Conservation (phyloP, 257 asterid genomes). For the Lantana camara region DNA sequence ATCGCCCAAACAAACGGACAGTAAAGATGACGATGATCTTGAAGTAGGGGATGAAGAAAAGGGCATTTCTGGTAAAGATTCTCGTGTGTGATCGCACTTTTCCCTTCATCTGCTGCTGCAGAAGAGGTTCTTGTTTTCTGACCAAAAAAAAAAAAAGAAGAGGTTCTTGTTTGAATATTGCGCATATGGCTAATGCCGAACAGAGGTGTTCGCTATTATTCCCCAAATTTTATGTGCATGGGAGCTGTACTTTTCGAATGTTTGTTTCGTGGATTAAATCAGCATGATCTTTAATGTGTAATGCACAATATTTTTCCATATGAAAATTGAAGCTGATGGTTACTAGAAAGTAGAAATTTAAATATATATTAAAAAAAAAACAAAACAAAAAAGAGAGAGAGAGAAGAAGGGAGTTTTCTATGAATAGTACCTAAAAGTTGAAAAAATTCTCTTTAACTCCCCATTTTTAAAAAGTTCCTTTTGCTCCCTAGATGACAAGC, state of each 20-base stretch:
- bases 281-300: slow-evolving; percentile 20
- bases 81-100: slow-evolving; percentile 53
- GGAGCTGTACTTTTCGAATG: slow-evolving; percentile 10
- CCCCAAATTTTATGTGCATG: slow-evolving; percentile 6
- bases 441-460: too few species aligned
- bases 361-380: too few species aligned
- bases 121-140: too few species aligned
- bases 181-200: slow-evolving; percentile 14
- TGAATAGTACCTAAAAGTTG: too few species aligned
- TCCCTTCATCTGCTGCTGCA: slow-evolving; percentile 22
- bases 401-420: too few species aligned
- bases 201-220: slow-evolving; percentile 5
- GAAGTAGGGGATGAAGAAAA: slow-evolving; percentile 55
- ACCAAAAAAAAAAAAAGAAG: too few species aligned
- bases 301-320: slow-evolving; percentile 15
- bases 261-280: slow-evolving; percentile 7
- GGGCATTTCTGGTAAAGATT: slow-evolving; percentile 59
- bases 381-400: too few species aligned
- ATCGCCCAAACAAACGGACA: slow-evolving; percentile 39
- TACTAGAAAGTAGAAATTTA: slow-evolving; percentile 14
- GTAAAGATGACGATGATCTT: slow-evolving; percentile 34
- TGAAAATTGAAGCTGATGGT: slow-evolving; percentile 27
- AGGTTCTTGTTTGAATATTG: slow-evolving; percentile 22
- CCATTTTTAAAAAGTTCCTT: too few species aligned
- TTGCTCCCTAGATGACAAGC: too few species aligned